Evolutionary conservation across 495 filamentous ascomycete genomes (phyloP), one percentile per base, ranked within the genome.

Genomic region (Mycothermus thermophilus): DNA sequence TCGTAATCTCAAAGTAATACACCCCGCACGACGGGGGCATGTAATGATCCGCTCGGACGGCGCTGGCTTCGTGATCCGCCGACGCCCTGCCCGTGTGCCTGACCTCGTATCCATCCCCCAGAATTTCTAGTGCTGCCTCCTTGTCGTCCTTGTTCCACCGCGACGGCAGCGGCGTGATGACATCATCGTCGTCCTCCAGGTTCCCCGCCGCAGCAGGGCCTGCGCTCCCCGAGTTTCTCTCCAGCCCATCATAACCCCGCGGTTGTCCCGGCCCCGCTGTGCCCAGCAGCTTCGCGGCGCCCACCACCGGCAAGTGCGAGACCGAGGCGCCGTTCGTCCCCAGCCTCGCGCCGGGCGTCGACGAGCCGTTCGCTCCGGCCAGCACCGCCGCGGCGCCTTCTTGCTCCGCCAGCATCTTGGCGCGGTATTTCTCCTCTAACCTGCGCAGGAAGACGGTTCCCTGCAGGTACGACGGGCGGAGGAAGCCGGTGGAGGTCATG

Each of bases 1-100:
- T 75, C n/a, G 75, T 80, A 8, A 93, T 74, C 63, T 99, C 90
- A 56, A 80, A 99, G 54, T 99, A 99, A 58, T 94, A 96, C 35
- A 97, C 79, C 0, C 90, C 90, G 45, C 80, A 86, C 54, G 92
- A 76, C 30, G 76, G 68, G n/a, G 90, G 82, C 78, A 97, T 95
- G 17, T 76, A 74, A 55, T 87, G 67, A 48, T 99, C 83, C 23
- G 92, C 74, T 22, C 90, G 77, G 40, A 93, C 71, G 11, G 84
- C 72, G 23, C 75, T 84, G 32, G 84, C 83, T 49, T 95, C 90
- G 51, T 85, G 79, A 22, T 93, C 63, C 37, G 54, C 47, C 16
- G 47, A 29, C 34, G 28, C 44, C 35, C 52, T 54, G 15, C 65
- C 63, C 22, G 57, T 58, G 49, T 83, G 92, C 40, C 80, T 77